phyloP scores from a whole-genome alignment of 257 asterid genomes.

The Solanum rostratum region DNA sequence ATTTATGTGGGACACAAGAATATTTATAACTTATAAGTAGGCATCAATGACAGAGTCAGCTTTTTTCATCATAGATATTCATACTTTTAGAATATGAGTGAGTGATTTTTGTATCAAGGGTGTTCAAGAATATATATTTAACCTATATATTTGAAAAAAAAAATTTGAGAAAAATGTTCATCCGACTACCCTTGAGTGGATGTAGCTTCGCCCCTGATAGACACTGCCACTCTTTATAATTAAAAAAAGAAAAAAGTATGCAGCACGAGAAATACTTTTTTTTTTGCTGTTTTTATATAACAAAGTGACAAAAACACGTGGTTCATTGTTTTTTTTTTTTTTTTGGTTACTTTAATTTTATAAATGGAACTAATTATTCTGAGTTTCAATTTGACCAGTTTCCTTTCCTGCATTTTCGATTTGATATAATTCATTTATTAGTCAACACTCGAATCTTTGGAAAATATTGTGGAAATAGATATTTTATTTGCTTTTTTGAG shows the following conservation, averaged over 20 bases:
- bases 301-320: neutral
- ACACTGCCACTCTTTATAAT: neutral
- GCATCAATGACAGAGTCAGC: no score
- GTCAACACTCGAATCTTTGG: neutral
- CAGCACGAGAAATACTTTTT: neutral
- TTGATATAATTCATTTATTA: neutral
- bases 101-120: no score
- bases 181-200: no score
- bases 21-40: neutral
- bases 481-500: neutral
- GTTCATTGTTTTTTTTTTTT: neutral
- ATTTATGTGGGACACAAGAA: neutral
- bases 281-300: neutral
- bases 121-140: no score
- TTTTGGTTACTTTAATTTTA: neutral
- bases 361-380: neutral
- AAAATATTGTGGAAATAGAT: neutral
- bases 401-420: neutral
- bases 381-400: neutral
- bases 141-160: no score
- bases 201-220: no score
- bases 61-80: no score
- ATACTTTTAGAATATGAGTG: no score
- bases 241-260: neutral
- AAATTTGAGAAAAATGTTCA: no score